Conservation (phyloP, 192 early-diverging fungal species). For the Globomyces pollinis-pini region DNA sequence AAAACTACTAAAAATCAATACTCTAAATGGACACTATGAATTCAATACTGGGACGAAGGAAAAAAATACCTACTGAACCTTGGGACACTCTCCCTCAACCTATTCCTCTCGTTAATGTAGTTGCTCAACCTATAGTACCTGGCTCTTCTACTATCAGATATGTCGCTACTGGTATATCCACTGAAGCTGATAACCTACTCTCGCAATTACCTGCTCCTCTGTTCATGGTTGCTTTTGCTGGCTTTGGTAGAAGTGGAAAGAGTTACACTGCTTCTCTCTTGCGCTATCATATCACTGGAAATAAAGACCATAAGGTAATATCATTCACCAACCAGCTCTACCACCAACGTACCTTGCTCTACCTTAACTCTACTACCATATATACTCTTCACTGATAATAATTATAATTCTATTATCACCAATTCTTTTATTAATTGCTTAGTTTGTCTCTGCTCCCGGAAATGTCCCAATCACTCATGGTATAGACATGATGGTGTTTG, state of each 20-base stretch:
- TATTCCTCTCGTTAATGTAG: constrained; percentile 33
- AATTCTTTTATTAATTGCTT: no score
- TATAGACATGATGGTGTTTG: constrained; percentile 46
- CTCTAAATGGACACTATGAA: not conserved
- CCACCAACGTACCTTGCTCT: no score
- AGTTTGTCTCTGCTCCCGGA: constrained; percentile 39
- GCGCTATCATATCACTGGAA: constrained; percentile 22
- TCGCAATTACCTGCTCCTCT: constrained; percentile 33
- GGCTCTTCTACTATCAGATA: constrained; percentile 25
- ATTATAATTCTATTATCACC: no score
- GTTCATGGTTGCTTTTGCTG: constrained; percentile 42
- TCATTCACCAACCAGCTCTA: no score
- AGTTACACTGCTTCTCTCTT: constrained; percentile 31
- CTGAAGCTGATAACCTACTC: constrained; percentile 36
- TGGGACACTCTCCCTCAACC: constrained; percentile 31
- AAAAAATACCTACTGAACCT: constrained; percentile 16
- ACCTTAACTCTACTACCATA: no score
- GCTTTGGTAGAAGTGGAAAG: constrained; percentile 43
- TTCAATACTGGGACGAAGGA: not conserved
- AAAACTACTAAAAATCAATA: no score
- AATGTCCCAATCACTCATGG: constrained; percentile 50
- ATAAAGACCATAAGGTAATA: constrained; percentile 24
- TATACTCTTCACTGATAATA: no score
- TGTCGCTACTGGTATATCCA: constrained; percentile 37
- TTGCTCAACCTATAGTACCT: constrained; percentile 16